Percentiles rank a stretch among this genome's conserved stretches.
phyloP scores from a whole-genome alignment of 805 yeast species.

The Metschnikowia noctiluminum region DNA sequence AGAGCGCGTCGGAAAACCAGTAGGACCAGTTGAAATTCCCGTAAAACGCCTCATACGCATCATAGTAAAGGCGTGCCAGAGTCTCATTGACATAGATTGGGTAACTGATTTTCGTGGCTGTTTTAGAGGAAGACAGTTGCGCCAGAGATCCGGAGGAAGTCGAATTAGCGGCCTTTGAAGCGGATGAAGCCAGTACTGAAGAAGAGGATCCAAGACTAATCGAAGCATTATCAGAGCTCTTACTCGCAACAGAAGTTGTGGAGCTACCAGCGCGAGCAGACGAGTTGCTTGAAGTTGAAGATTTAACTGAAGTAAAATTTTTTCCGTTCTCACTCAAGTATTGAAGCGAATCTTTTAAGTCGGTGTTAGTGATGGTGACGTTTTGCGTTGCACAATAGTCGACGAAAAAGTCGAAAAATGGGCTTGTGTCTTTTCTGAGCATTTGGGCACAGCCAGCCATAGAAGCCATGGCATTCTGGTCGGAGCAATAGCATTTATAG shows the following conservation, averaged over 20 bases:
- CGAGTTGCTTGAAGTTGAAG: neutral
- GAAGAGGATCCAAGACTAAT: neutral
- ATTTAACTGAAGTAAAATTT: conserved; percentile 4
- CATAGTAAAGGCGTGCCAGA: conserved; percentile 2
- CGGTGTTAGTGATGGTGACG: neutral
- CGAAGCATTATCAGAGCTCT: neutral
- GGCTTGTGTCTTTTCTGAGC: neutral
- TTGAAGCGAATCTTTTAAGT: neutral
- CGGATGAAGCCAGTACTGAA: neutral
- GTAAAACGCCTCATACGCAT: conserved; percentile 4
- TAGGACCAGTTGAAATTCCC: conserved; percentile 13
- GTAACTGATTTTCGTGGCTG: conserved; percentile 6
- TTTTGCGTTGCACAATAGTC: conserved; percentile 1
- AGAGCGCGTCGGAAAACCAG: conserved; percentile 11
- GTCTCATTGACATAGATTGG: conserved; percentile 11
- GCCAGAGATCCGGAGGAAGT: neutral
- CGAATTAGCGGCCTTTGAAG: conserved; percentile 1
- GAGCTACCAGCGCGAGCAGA: neutral
- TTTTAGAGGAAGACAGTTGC: neutral
- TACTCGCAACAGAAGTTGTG: neutral
- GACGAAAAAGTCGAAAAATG: neutral
- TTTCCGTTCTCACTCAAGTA: conserved; percentile 3
- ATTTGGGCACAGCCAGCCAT: conserved; percentile 3
- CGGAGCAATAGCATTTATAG: conserved; percentile 4
- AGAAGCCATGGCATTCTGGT: conserved; percentile 9